A percentile compares a stretch with the other conserved stretches of the same genome.
Conservation (phyloP, 148 eudicot species). For the Cornus controversa region DNA sequence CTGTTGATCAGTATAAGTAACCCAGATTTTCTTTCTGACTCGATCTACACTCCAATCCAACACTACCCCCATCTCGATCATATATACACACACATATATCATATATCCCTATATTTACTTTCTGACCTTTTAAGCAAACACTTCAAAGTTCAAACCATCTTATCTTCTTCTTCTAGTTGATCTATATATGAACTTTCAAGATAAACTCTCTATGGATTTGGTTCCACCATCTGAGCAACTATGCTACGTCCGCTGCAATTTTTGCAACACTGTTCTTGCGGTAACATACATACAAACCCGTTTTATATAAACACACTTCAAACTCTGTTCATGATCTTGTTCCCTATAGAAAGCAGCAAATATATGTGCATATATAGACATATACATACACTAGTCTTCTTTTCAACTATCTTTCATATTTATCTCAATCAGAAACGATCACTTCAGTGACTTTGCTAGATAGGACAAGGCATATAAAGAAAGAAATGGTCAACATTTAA, state of each 20-base stretch:
- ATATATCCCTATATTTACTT: neutral
- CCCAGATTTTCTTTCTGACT: constrained; percentile 22
- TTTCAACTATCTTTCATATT: neutral
- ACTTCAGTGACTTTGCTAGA: constrained; percentile 1
- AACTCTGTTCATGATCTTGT: neutral
- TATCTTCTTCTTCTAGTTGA: neutral
- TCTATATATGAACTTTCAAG: constrained; percentile 33
- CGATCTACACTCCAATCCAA: neutral
- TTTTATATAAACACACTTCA: neutral
- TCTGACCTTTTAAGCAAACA: neutral
- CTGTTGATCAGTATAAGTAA: constrained; percentile 13
- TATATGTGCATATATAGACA: neutral
- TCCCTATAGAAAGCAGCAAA: neutral
- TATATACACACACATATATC: neutral
- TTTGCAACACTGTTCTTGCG: constrained; percentile 89
- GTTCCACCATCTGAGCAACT: constrained; percentile 69
- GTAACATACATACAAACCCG: constrained; percentile 28
- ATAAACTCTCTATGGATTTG: constrained; percentile 47
- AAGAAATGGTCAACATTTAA: neutral
- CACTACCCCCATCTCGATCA: neutral
- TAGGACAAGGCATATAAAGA: neutral
- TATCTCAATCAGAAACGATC: neutral
- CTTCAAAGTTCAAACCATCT: neutral
- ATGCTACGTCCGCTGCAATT: constrained; percentile 91
- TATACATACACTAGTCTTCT: neutral